Evolutionary conservation across 2,329 filamentous ascomycete species (phyloP).

Genomic region (Kalaharituber pfeilii): DNA sequence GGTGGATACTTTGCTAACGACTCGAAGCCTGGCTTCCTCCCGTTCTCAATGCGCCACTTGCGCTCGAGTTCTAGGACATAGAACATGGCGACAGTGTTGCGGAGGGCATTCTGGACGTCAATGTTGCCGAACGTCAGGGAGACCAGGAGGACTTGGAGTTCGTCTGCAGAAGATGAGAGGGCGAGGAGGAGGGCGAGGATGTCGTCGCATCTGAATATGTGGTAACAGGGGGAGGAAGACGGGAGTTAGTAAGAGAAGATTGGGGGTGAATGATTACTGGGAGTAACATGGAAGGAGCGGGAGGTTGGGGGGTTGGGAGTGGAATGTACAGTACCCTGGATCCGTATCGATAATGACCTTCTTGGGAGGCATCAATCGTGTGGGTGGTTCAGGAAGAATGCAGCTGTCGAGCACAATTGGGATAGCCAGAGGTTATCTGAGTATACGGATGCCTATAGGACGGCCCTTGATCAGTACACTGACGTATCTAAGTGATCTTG

Average conservation of each 20-base stretch:
- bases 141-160: conserved; percentile 69
- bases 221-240: neutral
- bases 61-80: conserved; percentile 81
- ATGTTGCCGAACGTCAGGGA: conserved; percentile 91
- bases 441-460: too few species aligned
- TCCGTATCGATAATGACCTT: conserved; percentile 93
- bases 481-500: too few species aligned
- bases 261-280: neutral
- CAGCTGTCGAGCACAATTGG: too few species aligned
- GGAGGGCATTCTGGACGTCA: conserved; percentile 66
- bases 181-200: conserved; percentile 74
- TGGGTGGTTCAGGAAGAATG: too few species aligned
- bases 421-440: too few species aligned
- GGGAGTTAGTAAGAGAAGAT: neutral
- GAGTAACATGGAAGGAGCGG: neutral
- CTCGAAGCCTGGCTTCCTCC: conserved; percentile 52
- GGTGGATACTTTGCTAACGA: conserved; percentile 51
- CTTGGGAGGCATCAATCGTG: conserved; percentile 35
- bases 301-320: neutral
- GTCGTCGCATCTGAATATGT: conserved; percentile 64
- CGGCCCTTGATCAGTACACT: too few species aligned
- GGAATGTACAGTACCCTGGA: conserved; percentile 36
- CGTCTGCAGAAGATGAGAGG: conserved; percentile 61
- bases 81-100: conserved; percentile 80
- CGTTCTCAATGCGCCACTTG: conserved; percentile 57